Base-by-base conservation (phyloP, 768 basidiomycete species). In the Russula griseocarnosa region DNA sequence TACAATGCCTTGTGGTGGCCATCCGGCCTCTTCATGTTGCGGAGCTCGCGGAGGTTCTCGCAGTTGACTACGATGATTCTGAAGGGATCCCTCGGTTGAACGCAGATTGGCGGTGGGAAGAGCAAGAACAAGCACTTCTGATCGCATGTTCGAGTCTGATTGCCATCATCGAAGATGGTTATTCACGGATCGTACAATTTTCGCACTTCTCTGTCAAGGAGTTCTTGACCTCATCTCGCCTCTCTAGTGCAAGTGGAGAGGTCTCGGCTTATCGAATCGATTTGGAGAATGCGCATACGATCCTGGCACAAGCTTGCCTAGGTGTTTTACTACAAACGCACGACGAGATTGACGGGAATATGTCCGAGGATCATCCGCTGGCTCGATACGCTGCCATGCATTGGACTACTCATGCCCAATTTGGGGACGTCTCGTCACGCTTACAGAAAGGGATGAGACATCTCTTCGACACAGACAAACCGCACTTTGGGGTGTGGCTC, bases 21-120 rank as follows among this genome's bases (percentile, higher is more conserved):
- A 24, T 42, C 32, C 59, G 59, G 13, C 58, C 58, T 4, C 58
- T 60, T 52, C 24, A 18, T 8, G 58, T 60, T 14, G 50, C 7
- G 13, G 59, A 54, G 13, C 52, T 54, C 3, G 52, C 52, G 10
- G 34, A 54, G n/a, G 52, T 54, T 6, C 34, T 54, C 5, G 32
- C 52, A 2, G 32, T 54, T 6, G 52, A 54, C n/a, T 36, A 36
- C 2, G 32, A n/a, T 32, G 18, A 52, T 8, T 18, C 30, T 2
- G n/a, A 32, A 20, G 52, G 52, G 1, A 44, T 53, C 10, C 38
- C 59, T 13, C 53, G 20, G 50, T n/a, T 60, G 16, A 36, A 52
- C 3, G 1, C 36, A 6, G 16, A 54, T 24, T 44, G 30, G 60
- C 60, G 60, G 10, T 38, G 14, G n/a, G 22, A 34, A 3, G 60